These are phyloP conservation scores for Murraya koenigii DNA, from an alignment of 345 rosid species.

Conservation along the genomic window DNA sequence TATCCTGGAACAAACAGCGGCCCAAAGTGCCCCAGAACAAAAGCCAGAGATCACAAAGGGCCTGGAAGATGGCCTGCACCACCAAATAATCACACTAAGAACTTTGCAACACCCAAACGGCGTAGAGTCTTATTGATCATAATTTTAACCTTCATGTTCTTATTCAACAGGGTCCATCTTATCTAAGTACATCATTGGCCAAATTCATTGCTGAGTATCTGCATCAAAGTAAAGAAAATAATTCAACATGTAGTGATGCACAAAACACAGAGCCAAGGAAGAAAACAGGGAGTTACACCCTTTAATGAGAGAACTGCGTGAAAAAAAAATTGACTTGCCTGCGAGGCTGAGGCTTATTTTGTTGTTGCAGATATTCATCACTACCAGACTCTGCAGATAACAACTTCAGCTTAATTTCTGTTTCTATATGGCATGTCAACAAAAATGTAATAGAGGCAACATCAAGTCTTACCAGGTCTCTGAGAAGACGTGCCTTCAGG, in stretches of 20 bases:
- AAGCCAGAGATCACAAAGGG: slow-evolving; percentile 59
- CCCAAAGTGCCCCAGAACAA: slow-evolving; percentile 61
- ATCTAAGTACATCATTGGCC: slow-evolving; percentile 52
- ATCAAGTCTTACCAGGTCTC: slow-evolving; percentile 47
- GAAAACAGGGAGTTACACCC: neutral
- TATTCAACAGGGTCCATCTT: slow-evolving; percentile 31
- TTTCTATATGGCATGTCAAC: neutral
- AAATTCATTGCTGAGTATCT: slow-evolving; percentile 82
- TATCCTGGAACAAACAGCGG: slow-evolving; percentile 42
- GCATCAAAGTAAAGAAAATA: slow-evolving; percentile 17
- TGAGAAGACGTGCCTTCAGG: slow-evolving; percentile 51
- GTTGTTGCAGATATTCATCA: slow-evolving; percentile 59
- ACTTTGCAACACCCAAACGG: slow-evolving; percentile 18
- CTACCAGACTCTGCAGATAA: slow-evolving; percentile 39
- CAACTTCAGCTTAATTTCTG: slow-evolving; percentile 4
- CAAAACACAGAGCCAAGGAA: neutral
- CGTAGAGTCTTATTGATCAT: slow-evolving; percentile 15
- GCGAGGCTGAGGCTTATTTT: slow-evolving; percentile 49
- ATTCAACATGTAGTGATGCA: neutral
- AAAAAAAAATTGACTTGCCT: slow-evolving; percentile 38
- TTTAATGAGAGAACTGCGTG: neutral
- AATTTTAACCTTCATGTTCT: slow-evolving; percentile 40
- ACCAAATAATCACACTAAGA: slow-evolving; percentile 34
- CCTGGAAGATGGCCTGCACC: slow-evolving; percentile 50
- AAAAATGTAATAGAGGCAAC: neutral